Conservation (phyloP, 2,329 filamentous ascomycete species). For the Penicillium brevicompactum region DNA sequence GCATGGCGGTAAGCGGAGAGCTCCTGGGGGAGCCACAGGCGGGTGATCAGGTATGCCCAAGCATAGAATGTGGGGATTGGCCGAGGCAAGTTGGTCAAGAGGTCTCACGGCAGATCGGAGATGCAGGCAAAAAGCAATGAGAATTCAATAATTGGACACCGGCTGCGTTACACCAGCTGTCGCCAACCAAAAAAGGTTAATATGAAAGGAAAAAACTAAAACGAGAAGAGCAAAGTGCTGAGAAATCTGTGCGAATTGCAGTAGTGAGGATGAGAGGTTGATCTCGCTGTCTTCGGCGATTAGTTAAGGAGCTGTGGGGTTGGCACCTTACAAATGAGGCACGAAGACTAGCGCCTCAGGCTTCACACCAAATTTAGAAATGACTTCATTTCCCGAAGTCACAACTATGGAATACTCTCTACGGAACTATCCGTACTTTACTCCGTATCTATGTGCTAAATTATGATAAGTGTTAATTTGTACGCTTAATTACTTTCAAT, state of each 20-base stretch:
- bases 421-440: neutral
- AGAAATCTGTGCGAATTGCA: slow-evolving; percentile 3
- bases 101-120: slow-evolving; percentile 27
- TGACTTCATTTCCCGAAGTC: neutral
- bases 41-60: slow-evolving; percentile 23
- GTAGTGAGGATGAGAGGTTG: slow-evolving; percentile 12
- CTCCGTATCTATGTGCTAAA: too few species aligned
- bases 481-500: slow-evolving; percentile 1
- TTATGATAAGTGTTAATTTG: neutral
- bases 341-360: neutral
- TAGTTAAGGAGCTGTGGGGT: slow-evolving; percentile 6
- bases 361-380: neutral
- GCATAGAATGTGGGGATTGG: slow-evolving; percentile 30
- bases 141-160: slow-evolving; percentile 16
- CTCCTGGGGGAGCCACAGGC: slow-evolving; percentile 18
- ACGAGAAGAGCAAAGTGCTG: neutral
- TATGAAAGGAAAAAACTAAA: neutral
- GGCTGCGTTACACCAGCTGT: slow-evolving; percentile 9
- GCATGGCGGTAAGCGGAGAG: slow-evolving; percentile 25
- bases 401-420: neutral
- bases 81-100: slow-evolving; percentile 20
- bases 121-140: slow-evolving; percentile 28
- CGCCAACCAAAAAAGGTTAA: neutral
- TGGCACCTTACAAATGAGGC: neutral
- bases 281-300: slow-evolving; percentile 22